phyloP scores from a whole-genome alignment of 116 monocot genomes.

The Trichopus zeylanicus region DNA sequence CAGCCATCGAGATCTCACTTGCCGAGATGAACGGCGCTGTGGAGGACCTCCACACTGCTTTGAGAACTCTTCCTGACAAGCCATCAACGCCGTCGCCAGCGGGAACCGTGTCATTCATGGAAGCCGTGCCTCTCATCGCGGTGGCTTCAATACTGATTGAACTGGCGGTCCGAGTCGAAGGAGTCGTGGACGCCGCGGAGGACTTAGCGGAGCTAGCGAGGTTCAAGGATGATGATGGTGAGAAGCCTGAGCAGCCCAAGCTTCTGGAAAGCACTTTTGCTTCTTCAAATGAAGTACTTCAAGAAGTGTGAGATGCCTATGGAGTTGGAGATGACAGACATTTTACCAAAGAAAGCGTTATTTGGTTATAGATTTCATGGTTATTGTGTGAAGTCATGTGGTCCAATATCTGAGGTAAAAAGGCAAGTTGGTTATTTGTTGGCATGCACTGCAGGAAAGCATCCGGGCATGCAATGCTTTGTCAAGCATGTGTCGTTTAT shows the following conservation, averaged over 20 bases:
- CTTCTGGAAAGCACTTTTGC: too few species aligned
- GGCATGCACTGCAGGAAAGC: too few species aligned
- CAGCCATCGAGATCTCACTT: slow-evolving; percentile 2
- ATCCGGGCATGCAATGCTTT: too few species aligned
- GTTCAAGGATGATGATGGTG: slow-evolving; percentile 11
- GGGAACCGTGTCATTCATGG: slow-evolving; percentile 5
- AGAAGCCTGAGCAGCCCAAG: slow-evolving; percentile 9
- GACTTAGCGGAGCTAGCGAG: slow-evolving; percentile 17
- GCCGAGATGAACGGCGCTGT: slow-evolving; percentile 9
- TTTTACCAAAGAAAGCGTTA: too few species aligned
- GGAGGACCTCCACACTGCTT: slow-evolving; percentile 12
- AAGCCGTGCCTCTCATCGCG: slow-evolving; percentile 17
- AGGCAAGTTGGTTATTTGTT: too few species aligned
- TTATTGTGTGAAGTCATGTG: too few species aligned
- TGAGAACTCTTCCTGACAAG: slow-evolving; percentile 4
- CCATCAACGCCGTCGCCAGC: not conserved
- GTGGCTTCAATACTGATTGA: slow-evolving; percentile 23
- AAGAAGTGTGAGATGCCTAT: too few species aligned
- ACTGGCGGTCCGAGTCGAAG: slow-evolving; percentile 26
- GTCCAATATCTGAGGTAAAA: too few species aligned
- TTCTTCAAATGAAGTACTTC: too few species aligned
- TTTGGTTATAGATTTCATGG: too few species aligned
- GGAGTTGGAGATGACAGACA: too few species aligned
- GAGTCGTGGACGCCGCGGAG: slow-evolving; percentile 20
- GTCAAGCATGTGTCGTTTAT: too few species aligned